Evolutionary conservation across 2,329 filamentous ascomycete species (phyloP), one percentile per base, ranked within the genome.

Genomic region (Coniochaeta prunicola): DNA sequence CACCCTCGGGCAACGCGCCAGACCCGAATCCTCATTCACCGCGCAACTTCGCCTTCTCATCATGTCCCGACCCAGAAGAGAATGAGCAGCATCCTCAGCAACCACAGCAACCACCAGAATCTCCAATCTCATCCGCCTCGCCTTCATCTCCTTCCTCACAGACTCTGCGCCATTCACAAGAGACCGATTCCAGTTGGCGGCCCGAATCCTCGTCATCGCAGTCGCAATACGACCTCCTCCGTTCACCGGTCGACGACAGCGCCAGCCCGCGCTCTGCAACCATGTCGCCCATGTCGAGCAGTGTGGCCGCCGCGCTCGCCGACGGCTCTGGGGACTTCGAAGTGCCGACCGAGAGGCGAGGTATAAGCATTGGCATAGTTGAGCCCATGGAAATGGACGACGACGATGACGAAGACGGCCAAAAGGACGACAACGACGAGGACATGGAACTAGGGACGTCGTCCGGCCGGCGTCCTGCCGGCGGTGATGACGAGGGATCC

Each of bases 1-100:
- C 76, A 26, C 77, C 77, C 59, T 78, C 77, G 17, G 72, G 74
- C 57, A 74, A 76, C 64, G 71, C 72, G 53, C 69, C 73, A 50
- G 69, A 73, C 61, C 70, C 50, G 19, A 48, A 28, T 13, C 31
- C 70, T 33, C 66, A 70, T 40, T 73, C 74, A 53, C 71, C 74
- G 50, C 70, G 69, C 59, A 69, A 72, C 4, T 63, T 58, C 31
- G 57, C 62, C 28, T 65, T 66, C 58, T 63, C 65, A 57, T 63
- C 64, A 65, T 67, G 66, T 57, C 66, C 66, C 58, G 66, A 67
- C 30, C 60, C 60, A 59, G 64, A 55, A 8, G 50, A 54, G 12
- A 54, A 66, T 40, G 63, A 64, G 60, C 57, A 59, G 24, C 59
- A 57, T 48, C 54, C 48, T 7, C 61, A 36, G 17, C 34, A 21